Evolutionary conservation across 192 early-diverging fungal species (phyloP), one percentile per base, ranked within the genome.

Genomic region (Entomortierella beljakovae): DNA sequence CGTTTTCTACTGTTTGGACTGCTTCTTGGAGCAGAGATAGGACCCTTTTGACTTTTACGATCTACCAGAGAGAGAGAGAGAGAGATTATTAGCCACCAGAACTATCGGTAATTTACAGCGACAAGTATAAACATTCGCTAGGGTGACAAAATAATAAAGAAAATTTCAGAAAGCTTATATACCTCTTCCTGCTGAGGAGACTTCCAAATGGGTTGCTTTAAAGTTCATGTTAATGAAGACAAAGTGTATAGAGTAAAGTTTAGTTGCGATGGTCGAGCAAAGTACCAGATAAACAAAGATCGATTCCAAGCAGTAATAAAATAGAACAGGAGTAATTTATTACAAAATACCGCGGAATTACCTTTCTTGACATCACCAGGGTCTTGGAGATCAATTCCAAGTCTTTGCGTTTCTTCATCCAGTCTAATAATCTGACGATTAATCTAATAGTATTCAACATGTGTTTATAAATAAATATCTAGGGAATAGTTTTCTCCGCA

Each of bases 31-130:
- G 67, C 68, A 1, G 66, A 59, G 25, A 79, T 59, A 3, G 67
- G 75, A 3, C 75, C 75, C 29, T 79, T 79, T 20, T 69, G 75
- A 48, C 75, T 79, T 51, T 79, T 79, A 38, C 75, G 75, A 38
- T 79, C 75, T 79, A 22, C 10, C 26, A 35, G 20, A 42, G 34
- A 9, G 22, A 5, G 53, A 20, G 23, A 26, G 42, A 28, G 52
- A 33, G 2, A 34, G 26, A 33, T 0, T 46, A 34, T 9, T 38
- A 31, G 2, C 8, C 29, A 31, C 23, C 20, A 68, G 18, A 35
- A 33, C 57, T 37, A 65, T 20, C 38, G 43, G 31, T 20, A 33
- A 50, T 34, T 25, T 25, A 50, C n/a, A 50, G 35, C 40, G 15
- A 9, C n/a, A n/a, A n/a, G n/a, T n/a, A n/a, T n/a, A n/a, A n/a